Evolutionary conservation across 345 rosid species (phyloP).

Genomic region (Erysimum cheiranthoides): DNA sequence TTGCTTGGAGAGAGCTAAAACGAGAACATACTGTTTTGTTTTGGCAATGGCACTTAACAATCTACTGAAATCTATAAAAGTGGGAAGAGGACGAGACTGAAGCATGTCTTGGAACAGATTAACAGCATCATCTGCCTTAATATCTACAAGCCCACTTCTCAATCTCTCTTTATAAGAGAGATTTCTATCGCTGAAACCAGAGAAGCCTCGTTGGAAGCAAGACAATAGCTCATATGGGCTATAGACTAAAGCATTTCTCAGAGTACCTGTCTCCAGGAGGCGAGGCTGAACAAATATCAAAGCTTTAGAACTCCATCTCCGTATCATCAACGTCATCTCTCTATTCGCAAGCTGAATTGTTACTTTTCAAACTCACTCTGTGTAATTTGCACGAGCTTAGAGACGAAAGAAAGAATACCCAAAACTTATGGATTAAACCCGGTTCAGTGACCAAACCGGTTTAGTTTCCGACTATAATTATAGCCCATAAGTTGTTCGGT

Average conservation of each 20-base stretch:
- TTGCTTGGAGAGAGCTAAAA: background rate
- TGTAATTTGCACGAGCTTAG: conserved; percentile 7
- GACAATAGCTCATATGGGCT: background rate
- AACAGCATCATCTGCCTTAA: conserved; percentile 6
- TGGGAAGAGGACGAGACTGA: conserved; percentile 5
- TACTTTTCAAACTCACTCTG: background rate
- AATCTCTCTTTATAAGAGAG: background rate
- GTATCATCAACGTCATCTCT: background rate
- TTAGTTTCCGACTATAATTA: too few relatives aligned
- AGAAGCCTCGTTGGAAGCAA: background rate
- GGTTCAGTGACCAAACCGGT: background rate
- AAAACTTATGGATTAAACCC: background rate
- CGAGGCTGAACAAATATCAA: background rate
- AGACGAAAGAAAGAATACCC: background rate
- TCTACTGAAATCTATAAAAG: background rate
- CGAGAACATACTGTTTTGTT: background rate
- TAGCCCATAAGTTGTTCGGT: background rate
- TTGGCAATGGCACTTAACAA: conserved; percentile 2
- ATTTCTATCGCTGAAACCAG: background rate
- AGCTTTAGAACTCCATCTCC: background rate
- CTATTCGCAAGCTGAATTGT: background rate
- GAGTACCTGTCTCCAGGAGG: background rate
- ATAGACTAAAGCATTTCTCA: background rate
- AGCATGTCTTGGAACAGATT: background rate
- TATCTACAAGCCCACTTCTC: background rate